Conservation (phyloP, 2,329 filamentous ascomycete species). For the Tympanopsis confertula region DNA sequence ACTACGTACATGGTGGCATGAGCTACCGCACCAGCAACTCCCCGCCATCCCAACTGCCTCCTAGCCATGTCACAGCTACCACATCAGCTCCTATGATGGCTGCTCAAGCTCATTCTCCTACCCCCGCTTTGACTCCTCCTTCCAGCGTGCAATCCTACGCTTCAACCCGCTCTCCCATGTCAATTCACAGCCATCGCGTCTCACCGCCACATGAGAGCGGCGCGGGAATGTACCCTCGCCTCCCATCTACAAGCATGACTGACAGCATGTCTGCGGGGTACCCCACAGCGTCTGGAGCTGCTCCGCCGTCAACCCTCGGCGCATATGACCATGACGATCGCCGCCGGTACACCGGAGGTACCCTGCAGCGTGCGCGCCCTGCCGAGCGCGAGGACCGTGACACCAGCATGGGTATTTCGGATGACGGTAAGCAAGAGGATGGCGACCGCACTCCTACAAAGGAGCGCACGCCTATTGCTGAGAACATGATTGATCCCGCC, state of each 20-base stretch:
- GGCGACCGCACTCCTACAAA: neutral
- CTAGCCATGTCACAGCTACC: slow-evolving; percentile 10
- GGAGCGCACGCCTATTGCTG: slow-evolving; percentile 12
- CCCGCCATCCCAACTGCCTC: slow-evolving; percentile 23
- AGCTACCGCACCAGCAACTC: slow-evolving; percentile 47
- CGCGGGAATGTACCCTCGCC: slow-evolving; percentile 47
- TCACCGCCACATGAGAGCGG: slow-evolving; percentile 36
- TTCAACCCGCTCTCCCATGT: slow-evolving; percentile 48
- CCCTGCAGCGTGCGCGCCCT: slow-evolving; percentile 40
- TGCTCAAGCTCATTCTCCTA: slow-evolving; percentile 31
- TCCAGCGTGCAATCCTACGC: slow-evolving; percentile 51
- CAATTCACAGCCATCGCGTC: slow-evolving; percentile 34
- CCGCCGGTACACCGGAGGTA: slow-evolving; percentile 48
- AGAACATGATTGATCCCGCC: slow-evolving; percentile 27
- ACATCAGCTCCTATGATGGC: slow-evolving; percentile 20
- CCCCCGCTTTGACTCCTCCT: slow-evolving; percentile 50
- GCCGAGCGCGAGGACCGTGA: slow-evolving; percentile 16
- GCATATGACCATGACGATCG: slow-evolving; percentile 48
- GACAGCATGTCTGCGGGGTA: slow-evolving; percentile 39
- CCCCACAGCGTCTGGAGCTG: slow-evolving; percentile 36
- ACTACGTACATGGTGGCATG: slow-evolving; percentile 44
- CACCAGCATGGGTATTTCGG: slow-evolving; percentile 18
- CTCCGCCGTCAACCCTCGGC: slow-evolving; percentile 46
- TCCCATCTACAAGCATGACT: slow-evolving; percentile 46
- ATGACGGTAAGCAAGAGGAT: slow-evolving; percentile 1